Evolutionary conservation across 2,329 filamentous ascomycete genomes (phyloP).

Genomic region (Ophiostoma quercus): DNA sequence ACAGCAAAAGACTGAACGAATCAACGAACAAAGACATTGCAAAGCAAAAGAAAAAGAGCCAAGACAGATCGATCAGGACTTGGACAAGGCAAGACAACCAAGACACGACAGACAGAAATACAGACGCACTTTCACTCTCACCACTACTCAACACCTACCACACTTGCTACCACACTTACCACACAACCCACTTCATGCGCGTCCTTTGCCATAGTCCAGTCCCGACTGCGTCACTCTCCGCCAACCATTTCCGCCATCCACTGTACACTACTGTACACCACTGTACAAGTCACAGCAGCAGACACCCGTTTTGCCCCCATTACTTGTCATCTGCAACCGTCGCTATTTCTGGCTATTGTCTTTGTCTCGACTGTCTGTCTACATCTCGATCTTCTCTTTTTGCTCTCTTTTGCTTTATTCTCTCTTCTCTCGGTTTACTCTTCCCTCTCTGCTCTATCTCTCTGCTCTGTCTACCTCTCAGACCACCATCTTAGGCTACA

Average conservation of each 20-base stretch:
- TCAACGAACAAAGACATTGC: neutral
- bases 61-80: conserved; percentile 5
- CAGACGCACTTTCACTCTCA: neutral
- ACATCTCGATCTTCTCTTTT: neutral
- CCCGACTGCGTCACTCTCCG: neutral
- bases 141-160: neutral
- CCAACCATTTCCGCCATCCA: conserved; percentile 11
- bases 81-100: neutral
- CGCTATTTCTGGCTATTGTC: neutral
- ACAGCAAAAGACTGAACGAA: neutral
- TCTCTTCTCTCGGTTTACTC: neutral
- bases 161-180: too few relatives aligned
- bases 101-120: neutral
- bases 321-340: neutral
- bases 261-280: neutral
- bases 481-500: neutral
- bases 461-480: neutral
- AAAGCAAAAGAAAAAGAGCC: neutral
- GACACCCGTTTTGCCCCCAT: neutral
- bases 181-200: neutral
- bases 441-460: neutral
- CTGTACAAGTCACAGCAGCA: neutral
- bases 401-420: neutral
- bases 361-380: neutral
- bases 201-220: neutral